phyloP scores from a whole-genome alignment of 78 protist genomes.

The Pigoraptor vietnamica region DNA sequence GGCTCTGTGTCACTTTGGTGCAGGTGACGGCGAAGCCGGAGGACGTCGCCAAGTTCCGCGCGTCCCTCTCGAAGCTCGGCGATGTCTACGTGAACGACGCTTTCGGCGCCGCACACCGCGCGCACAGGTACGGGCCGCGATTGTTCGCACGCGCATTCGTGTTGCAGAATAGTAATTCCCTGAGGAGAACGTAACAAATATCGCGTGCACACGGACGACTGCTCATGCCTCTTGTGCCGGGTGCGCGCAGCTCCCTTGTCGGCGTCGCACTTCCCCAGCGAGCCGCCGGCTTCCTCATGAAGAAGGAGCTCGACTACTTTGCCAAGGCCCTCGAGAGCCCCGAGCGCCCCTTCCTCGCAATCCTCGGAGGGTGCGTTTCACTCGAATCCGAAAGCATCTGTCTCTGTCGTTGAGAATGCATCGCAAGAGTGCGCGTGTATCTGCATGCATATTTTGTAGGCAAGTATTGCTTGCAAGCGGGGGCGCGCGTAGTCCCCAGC shows the following conservation, averaged over 20 bases:
- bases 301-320: constrained; percentile 93
- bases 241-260: constrained; percentile 45
- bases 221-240: background rate
- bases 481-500: no score
- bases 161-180: no score
- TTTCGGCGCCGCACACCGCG: constrained; percentile 99
- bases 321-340: constrained; percentile 85
- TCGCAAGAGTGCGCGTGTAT: no score
- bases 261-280: constrained; percentile 57
- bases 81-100: constrained; percentile 98
- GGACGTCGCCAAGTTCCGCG: constrained; percentile 81
- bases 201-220: background rate
- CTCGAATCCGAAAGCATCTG: no score
- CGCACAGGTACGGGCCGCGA: no score
- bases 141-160: background rate
- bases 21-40: constrained; percentile 77
- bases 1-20: background rate
- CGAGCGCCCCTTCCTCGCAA: constrained; percentile 91
- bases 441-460: no score
- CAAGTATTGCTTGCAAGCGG: no score
- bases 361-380: constrained; percentile 93
- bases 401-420: no score
- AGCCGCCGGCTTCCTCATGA: constrained; percentile 92
- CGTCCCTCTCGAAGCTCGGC: constrained; percentile 72
- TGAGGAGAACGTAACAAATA: no score